Percentiles rank a stretch among this genome's conserved stretches.
phyloP scores from a whole-genome alignment of 2,329 filamentous ascomycete genomes.

The Ceratocystis harringtonii region DNA sequence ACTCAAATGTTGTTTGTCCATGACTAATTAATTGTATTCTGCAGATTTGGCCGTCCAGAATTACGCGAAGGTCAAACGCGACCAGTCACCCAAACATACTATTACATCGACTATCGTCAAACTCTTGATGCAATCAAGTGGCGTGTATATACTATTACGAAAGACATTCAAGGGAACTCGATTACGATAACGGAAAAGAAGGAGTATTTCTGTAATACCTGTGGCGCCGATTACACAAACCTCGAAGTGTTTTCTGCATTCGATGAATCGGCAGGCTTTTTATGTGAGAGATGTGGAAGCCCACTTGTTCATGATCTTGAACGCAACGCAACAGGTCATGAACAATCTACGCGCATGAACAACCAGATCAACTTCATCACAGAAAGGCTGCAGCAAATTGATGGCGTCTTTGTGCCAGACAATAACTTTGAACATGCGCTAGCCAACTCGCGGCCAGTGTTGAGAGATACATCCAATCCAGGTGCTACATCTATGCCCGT shows the following conservation, averaged over 20 bases:
- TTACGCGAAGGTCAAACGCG: conserved; percentile 66
- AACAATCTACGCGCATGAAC: conserved; percentile 60
- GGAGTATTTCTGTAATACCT: conserved; percentile 73
- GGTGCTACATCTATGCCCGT: conserved; percentile 44
- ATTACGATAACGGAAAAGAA: conserved; percentile 74
- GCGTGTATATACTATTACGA: conserved; percentile 75
- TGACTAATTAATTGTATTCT: not conserved
- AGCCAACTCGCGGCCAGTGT: conserved; percentile 45
- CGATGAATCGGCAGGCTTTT: conserved; percentile 51
- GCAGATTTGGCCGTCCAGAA: conserved; percentile 40
- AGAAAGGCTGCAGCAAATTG: conserved; percentile 60
- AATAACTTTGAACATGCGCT: conserved; percentile 59
- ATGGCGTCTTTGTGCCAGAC: conserved; percentile 57
- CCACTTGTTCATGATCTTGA: conserved; percentile 51
- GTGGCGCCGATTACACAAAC: conserved; percentile 73
- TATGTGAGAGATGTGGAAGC: conserved; percentile 63
- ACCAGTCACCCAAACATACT: conserved; percentile 78
- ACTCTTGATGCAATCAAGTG: conserved; percentile 96
- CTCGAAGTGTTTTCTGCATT: conserved; percentile 75
- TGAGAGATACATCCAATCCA: conserved; percentile 52
- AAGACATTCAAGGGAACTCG: conserved; percentile 71
- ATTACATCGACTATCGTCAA: conserved; percentile 89
- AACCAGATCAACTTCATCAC: conserved; percentile 67
- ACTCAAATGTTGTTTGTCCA: conserved; percentile 25
- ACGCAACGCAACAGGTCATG: conserved; percentile 53